A percentile compares a stretch with the other conserved stretches of the same genome.
Conservation (phyloP, 805 yeast species). For the Kuraishia hungarica region DNA sequence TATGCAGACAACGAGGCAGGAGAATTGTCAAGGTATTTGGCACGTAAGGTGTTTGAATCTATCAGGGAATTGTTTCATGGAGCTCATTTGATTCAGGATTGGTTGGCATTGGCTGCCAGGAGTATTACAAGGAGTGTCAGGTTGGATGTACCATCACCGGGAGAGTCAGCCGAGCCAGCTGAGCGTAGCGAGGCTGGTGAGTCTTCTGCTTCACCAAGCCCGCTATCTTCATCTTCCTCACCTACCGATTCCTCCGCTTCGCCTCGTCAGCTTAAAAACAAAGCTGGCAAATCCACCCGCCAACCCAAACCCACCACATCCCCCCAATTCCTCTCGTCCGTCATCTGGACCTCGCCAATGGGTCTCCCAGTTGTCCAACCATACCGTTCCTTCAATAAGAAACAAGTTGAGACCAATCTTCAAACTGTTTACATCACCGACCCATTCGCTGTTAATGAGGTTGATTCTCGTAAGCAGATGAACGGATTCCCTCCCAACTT, state of each 20-base stretch:
- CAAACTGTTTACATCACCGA: conserved; percentile 84
- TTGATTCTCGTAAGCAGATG: conserved; percentile 82
- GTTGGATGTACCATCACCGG: conserved; percentile 46
- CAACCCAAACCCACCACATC: too few relatives aligned
- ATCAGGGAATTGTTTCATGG: conserved; percentile 81
- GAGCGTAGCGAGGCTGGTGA: conserved; percentile 3
- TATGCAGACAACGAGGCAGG: conserved; percentile 34
- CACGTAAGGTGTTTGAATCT: conserved; percentile 72
- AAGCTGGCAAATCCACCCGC: too few relatives aligned
- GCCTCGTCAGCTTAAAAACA: conserved; percentile 27
- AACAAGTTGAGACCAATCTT: conserved; percentile 67
- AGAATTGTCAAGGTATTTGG: conserved; percentile 52
- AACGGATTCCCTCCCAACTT: conserved; percentile 95
- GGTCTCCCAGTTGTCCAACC: conserved; percentile 98
- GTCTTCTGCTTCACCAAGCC: background rate
- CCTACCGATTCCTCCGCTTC: conserved; percentile 5
- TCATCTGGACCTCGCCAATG: conserved; percentile 96
- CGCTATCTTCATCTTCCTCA: too few relatives aligned
- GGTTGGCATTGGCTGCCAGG: conserved; percentile 86
- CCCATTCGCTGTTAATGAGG: conserved; percentile 77
- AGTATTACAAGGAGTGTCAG: conserved; percentile 72
- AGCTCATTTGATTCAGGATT: conserved; percentile 93
- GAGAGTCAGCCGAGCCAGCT: conserved; percentile 1
- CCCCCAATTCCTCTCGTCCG: conserved; percentile 71
- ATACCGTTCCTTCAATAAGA: conserved; percentile 61